Percentiles rank a stretch among this genome's conserved stretches.
These are phyloP conservation scores for Saccharomycopsis babjevae DNA, from an alignment of 805 yeast genomes.

Conservation along the genomic window DNA sequence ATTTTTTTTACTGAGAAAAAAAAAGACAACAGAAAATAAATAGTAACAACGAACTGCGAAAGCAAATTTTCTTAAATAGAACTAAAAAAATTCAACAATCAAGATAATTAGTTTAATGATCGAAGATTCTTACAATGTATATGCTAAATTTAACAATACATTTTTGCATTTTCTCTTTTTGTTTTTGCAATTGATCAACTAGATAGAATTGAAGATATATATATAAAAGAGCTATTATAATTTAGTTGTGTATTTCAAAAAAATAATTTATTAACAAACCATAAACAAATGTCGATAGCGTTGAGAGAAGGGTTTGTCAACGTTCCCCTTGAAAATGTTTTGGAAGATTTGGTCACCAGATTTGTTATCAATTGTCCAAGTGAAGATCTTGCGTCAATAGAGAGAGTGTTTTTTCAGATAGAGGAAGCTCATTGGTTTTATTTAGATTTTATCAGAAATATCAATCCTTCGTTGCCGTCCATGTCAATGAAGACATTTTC, in stretches of 20 bases:
- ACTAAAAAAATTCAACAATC: not conserved
- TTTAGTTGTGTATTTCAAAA: not conserved
- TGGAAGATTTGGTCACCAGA: constrained; percentile 82
- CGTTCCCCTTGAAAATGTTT: constrained; percentile 58
- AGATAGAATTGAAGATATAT: not conserved
- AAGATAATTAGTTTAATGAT: not conserved
- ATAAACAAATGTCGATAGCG: constrained; percentile 44
- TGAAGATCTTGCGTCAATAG: constrained; percentile 72
- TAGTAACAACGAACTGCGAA: not conserved
- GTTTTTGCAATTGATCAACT: too few relatives aligned
- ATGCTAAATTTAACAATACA: too few relatives aligned
- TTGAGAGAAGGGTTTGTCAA: constrained; percentile 45
- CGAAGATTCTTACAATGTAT: too few relatives aligned
- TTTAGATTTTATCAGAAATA: constrained; percentile 65
- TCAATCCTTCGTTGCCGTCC: constrained; percentile 67
- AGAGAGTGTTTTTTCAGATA: constrained; percentile 80
- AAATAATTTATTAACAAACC: not conserved
- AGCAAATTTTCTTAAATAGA: not conserved
- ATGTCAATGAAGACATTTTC: constrained; percentile 73
- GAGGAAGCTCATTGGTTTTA: constrained; percentile 99
- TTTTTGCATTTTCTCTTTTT: too few relatives aligned
- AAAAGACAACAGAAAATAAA: not conserved
- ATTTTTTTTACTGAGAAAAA: not conserved
- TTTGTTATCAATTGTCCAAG: constrained; percentile 87
- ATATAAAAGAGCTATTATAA: not conserved